phyloP scores from a whole-genome alignment of 768 basidiomycete species.

The Mycena galericulata region DNA sequence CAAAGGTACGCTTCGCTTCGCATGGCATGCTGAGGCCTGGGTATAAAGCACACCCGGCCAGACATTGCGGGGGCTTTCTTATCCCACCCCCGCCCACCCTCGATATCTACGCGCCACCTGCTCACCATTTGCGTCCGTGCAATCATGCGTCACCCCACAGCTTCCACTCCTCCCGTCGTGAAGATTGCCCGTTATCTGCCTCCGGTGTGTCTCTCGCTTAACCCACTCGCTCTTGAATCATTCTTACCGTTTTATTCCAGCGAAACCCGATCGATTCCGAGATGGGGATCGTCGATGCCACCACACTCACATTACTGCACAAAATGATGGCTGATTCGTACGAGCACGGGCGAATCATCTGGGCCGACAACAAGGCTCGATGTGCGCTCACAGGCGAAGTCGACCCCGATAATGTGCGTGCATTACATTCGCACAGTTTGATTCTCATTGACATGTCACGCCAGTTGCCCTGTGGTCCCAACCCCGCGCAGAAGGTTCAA shows the following conservation, averaged over 20 bases:
- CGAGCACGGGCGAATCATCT: slow-evolving; percentile 23
- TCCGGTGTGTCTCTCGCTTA: not conserved
- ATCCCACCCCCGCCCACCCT: too few relatives aligned
- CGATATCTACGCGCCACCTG: too few relatives aligned
- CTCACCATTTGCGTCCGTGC: too few relatives aligned
- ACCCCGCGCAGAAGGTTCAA: slow-evolving; percentile 23
- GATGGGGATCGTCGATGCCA: slow-evolving; percentile 28
- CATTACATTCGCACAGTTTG: not conserved
- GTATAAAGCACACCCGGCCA: too few relatives aligned
- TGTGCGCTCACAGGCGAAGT: slow-evolving; percentile 17
- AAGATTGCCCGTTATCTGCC: slow-evolving; percentile 9
- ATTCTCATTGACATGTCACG: not conserved
- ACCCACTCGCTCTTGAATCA: not conserved
- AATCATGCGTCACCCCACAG: too few relatives aligned
- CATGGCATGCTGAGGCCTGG: too few relatives aligned
- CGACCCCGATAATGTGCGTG: slow-evolving; percentile 16
- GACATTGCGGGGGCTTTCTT: too few relatives aligned
- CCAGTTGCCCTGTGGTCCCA: slow-evolving; percentile 24
- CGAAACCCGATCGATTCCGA: slow-evolving; percentile 19
- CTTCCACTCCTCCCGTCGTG: not conserved
- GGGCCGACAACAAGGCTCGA: slow-evolving; percentile 25
- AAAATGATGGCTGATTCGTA: slow-evolving; percentile 33
- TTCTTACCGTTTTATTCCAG: too few relatives aligned
- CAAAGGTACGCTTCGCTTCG: too few relatives aligned
- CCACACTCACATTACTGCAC: slow-evolving; percentile 22